Evolutionary conservation across 352 stramenopile genomes (phyloP), one percentile per base, ranked within the genome.

Genomic region (Aphanomyces euteiches): DNA sequence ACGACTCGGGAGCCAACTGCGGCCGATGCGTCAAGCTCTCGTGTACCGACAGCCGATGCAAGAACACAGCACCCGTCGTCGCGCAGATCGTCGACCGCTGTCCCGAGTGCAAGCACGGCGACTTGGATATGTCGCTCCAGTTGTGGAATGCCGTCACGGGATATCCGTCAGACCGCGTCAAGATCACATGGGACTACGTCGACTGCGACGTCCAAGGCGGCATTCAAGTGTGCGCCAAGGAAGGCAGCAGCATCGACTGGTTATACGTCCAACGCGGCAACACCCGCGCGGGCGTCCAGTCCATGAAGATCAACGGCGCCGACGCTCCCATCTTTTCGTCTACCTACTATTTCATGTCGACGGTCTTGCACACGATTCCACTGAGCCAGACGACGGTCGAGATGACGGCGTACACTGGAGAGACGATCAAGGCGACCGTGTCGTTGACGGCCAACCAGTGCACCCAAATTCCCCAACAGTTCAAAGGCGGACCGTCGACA

Each of bases 121-220:
- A 89, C 58, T 72, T 83, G 73, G 66, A 85, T 77, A 53, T 89
- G 70, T 90, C 83, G 39, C 80, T 82, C 7, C 80, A 74, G 0
- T 81, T 93, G 37, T 93, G 87, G 74, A 81, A 77, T 45, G 74
- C 79, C 36, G 80, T 93, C 69, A 93, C 85, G 37, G 85, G 85
- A 2, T 54, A 34, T 21, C 45, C 58, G 7, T 68, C 82, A 34
- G 77, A 78, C 63, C 76, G 86, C 37, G 76, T 81, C 10, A 54
- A 73, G 39, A 89, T 90, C 61, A 78, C 77, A 53, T 90, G 83
- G 83, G 41, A 75, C 28, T 89, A 87, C 68, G 83, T 78, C 56
- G 73, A 81, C 8, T 90, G 83, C 68, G 80, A 80, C 4, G 82
- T 88, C 66, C 48, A 64, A 47, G 83, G 85, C 45, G 74, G 82